Base-by-base conservation (phyloP, 163 green algal species). In the Smithsoniella earleae region DNA sequence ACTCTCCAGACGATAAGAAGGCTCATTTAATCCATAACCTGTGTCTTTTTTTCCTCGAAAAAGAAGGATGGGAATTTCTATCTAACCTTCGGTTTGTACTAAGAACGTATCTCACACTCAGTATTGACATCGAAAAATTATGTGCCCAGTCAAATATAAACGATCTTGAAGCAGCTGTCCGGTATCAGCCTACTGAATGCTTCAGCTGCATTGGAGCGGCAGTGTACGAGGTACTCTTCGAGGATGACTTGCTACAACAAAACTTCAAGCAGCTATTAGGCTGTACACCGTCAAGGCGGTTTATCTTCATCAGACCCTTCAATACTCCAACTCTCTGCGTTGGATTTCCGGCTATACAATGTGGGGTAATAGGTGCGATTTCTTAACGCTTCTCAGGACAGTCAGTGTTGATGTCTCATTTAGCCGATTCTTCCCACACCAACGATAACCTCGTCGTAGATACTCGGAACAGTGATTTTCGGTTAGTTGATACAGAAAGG, bases 121-220 rank as follows among this genome's bases (percentile, higher is more conserved):
- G 34, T n/a, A 13, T 69, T 28, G 58, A 69, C 25, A 22, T 69
- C 4, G 25, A 3, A 40, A 16, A 5, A 37, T 33, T 69, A 22
- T 6, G 5, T 4, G 8, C 40, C 18, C 58, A 38, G 16, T 69
- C 58, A 45, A 3, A 69, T 13, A 33, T 69, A 38, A 16, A 5
- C 6, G 80, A 92, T 66, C 65, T 92, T 6, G 46, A 64, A 6
- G 77, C 78, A 1, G 88, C 88, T 2, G 34, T 95, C 36, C 74
- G 86, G 10, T 62, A 82, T 25, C 79, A 87, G 62, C 86, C 88
- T 1, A 34, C 75, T 8, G 88, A 90, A 46, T 86, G 74, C 0
- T 45, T 95, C 3, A 63, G 66, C 2, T 93, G 88, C 73, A 36
- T 93, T 0, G 62, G 46, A 0, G 81, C 80, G 10, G 85, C 88